Evolutionary conservation across 805 yeast genomes (phyloP).

Genomic region (Dipodascus albidus): DNA sequence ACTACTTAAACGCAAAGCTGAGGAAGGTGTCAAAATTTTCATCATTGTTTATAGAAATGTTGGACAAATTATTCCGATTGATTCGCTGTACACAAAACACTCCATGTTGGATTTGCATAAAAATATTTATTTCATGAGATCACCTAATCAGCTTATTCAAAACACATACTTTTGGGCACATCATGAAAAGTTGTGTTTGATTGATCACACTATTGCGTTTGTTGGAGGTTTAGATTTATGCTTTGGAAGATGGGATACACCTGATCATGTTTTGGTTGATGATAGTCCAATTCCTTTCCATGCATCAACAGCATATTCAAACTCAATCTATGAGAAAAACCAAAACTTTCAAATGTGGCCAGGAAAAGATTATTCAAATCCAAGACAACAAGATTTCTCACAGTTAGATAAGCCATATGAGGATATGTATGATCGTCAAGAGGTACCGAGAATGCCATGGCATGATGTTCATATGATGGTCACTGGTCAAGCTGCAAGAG

Average conservation of each 20-base stretch:
- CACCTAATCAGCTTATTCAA: slow-evolving; percentile 90
- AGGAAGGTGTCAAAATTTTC: slow-evolving; percentile 88
- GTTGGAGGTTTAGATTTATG: slow-evolving; percentile 95
- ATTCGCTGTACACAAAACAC: slow-evolving; percentile 89
- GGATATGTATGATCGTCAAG: slow-evolving; percentile 76
- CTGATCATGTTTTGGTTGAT: slow-evolving; percentile 84
- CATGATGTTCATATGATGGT: slow-evolving; percentile 97
- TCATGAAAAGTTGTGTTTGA: slow-evolving; percentile 81
- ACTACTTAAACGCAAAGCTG: slow-evolving; percentile 76
- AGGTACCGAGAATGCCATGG: slow-evolving; percentile 97
- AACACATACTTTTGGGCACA: slow-evolving; percentile 98
- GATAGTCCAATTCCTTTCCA: slow-evolving; percentile 2
- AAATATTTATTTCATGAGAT: slow-evolving; percentile 80
- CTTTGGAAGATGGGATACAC: slow-evolving; percentile 92
- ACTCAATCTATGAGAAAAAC: slow-evolving; percentile 1
- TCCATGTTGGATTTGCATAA: slow-evolving; percentile 76
- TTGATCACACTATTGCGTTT: slow-evolving; percentile 83
- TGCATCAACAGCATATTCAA: slow-evolving; percentile 13
- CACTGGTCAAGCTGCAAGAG: slow-evolving; percentile 90
- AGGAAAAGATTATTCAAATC: slow-evolving; percentile 96
- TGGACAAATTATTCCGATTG: slow-evolving; percentile 85
- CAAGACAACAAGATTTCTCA: slow-evolving; percentile 80
- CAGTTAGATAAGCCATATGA: slow-evolving; percentile 78
- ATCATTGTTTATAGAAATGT: slow-evolving; percentile 90
- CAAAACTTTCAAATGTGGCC: slow-evolving; percentile 62